A percentile compares a stretch with the other conserved stretches of the same genome.
Conservation (phyloP, 192 early-diverging fungal genomes). For the Gaertneriomyces semiglobifer region DNA sequence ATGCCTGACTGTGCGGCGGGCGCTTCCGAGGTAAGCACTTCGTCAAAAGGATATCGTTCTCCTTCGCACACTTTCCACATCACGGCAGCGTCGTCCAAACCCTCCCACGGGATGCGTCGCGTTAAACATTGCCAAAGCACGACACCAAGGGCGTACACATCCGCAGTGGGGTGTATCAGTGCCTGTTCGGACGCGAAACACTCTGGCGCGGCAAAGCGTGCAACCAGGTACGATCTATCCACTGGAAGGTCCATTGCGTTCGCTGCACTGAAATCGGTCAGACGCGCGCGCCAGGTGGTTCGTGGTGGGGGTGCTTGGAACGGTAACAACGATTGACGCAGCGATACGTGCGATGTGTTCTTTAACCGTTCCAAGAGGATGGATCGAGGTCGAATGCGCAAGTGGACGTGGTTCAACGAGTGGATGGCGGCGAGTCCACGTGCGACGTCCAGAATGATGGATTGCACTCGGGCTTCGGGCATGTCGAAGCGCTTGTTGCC, state of each 20-base stretch:
- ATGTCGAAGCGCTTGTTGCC: slow-evolving; percentile 26
- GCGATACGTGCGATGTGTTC: slow-evolving; percentile 16
- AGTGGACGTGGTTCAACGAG: slow-evolving; percentile 20
- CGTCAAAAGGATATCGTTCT: slow-evolving; percentile 5
- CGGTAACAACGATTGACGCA: slow-evolving; percentile 11
- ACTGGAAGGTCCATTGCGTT: slow-evolving; percentile 2
- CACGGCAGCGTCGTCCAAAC: slow-evolving; percentile 22
- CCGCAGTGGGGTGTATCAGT: neutral
- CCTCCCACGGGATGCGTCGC: slow-evolving; percentile 24
- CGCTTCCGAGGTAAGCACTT: neutral
- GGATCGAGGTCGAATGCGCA: slow-evolving; percentile 17
- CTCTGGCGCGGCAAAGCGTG: slow-evolving; percentile 21
- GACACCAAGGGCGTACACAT: slow-evolving; percentile 26
- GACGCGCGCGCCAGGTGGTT: slow-evolving; percentile 27
- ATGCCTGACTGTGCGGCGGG: slow-evolving; percentile 7
- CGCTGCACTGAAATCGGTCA: slow-evolving; percentile 18
- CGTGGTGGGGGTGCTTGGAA: slow-evolving; percentile 17
- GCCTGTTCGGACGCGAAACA: neutral
- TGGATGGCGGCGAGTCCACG: slow-evolving; percentile 15
- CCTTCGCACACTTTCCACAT: slow-evolving; percentile 29
- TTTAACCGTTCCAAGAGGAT: slow-evolving; percentile 27
- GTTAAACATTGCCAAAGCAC: slow-evolving; percentile 27
- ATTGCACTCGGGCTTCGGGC: slow-evolving; percentile 4
- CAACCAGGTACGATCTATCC: slow-evolving; percentile 1
- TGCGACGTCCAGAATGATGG: slow-evolving; percentile 22